Percentiles rank a stretch among this genome's conserved stretches.
phyloP scores from a whole-genome alignment of 208 protist genomes.

The Wallacemonas rigidus region DNA sequence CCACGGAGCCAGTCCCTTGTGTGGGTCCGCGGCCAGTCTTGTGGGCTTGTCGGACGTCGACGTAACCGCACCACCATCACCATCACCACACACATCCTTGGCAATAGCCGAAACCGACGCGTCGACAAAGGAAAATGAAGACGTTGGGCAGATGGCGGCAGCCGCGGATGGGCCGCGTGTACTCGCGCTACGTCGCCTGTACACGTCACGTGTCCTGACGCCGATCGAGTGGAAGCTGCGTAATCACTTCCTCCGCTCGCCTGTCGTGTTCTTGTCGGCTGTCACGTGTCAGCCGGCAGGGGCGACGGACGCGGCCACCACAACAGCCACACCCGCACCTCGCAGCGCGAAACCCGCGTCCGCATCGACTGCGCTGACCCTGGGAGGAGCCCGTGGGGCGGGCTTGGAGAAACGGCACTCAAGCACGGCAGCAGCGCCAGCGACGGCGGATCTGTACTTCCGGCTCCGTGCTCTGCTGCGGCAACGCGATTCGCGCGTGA shows the following conservation, averaged over 20 bases:
- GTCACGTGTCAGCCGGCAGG: not conserved
- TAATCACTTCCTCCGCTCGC: not conserved
- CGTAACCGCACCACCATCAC: not conserved
- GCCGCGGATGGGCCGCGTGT: too few relatives aligned
- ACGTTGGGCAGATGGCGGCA: too few relatives aligned
- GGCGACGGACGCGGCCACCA: too few relatives aligned
- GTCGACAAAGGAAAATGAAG: not conserved
- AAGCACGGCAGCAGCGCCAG: not conserved
- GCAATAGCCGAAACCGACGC: not conserved
- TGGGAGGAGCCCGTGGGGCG: not conserved
- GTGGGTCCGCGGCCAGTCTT: not conserved
- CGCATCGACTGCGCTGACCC: not conserved
- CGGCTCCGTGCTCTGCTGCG: not conserved
- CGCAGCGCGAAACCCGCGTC: too few relatives aligned
- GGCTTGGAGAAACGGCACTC: too few relatives aligned
- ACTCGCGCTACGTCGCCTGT: not conserved
- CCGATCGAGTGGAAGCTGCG: not conserved
- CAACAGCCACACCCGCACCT: not conserved
- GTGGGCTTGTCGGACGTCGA: not conserved
- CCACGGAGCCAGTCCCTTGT: not conserved
- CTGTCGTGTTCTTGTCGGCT: constrained; percentile 7
- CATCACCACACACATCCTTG: not conserved
- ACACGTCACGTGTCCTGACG: not conserved
- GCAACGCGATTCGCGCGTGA: not conserved
- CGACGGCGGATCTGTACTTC: not conserved